These are phyloP conservation scores for Suhomyces sp. DNA, from an alignment of 805 yeast species.

Conservation along the genomic window DNA sequence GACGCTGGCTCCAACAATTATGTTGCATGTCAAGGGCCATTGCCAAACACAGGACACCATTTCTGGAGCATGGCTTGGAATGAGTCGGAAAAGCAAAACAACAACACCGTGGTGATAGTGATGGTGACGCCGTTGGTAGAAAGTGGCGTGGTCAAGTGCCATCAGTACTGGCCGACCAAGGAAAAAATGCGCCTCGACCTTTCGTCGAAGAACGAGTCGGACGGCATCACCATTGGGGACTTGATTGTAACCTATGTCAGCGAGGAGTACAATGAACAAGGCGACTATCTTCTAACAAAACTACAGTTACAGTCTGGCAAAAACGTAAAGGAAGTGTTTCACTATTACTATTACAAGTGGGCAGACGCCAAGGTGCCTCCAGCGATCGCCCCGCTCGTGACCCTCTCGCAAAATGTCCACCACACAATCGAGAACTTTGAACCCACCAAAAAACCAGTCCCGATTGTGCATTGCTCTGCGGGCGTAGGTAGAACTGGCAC, in stretches of 20 bases:
- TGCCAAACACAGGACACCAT: slow-evolving; percentile 34
- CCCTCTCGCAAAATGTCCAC: slow-evolving; percentile 18
- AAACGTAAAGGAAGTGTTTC: slow-evolving; percentile 29
- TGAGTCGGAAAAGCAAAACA: slow-evolving; percentile 26
- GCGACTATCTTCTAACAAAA: slow-evolving; percentile 26
- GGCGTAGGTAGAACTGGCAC: slow-evolving; percentile 88
- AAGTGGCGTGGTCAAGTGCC: slow-evolving; percentile 38
- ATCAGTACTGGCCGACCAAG: slow-evolving; percentile 37
- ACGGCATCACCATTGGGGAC: slow-evolving; percentile 19
- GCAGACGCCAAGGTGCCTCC: slow-evolving; percentile 43
- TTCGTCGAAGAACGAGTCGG: slow-evolving; percentile 13
- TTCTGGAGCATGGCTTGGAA: slow-evolving; percentile 52
- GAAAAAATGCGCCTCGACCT: slow-evolving; percentile 18
- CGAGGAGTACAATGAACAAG: slow-evolving; percentile 13
- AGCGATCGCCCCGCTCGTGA: slow-evolving; percentile 27
- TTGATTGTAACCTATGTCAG: slow-evolving; percentile 17
- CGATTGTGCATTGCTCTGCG: slow-evolving; percentile 77
- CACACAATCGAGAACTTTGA: neutral
- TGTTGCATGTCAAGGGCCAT: slow-evolving; percentile 72
- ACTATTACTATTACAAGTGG: slow-evolving; percentile 44
- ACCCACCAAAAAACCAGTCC: slow-evolving; percentile 12
- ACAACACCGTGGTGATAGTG: slow-evolving; percentile 27
- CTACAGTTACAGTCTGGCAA: slow-evolving; percentile 19
- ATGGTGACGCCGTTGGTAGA: slow-evolving; percentile 56
- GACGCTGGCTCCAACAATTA: slow-evolving; percentile 26